phyloP scores from a whole-genome alignment of 2,329 filamentous ascomycete species.

The Onygenales sp. region DNA sequence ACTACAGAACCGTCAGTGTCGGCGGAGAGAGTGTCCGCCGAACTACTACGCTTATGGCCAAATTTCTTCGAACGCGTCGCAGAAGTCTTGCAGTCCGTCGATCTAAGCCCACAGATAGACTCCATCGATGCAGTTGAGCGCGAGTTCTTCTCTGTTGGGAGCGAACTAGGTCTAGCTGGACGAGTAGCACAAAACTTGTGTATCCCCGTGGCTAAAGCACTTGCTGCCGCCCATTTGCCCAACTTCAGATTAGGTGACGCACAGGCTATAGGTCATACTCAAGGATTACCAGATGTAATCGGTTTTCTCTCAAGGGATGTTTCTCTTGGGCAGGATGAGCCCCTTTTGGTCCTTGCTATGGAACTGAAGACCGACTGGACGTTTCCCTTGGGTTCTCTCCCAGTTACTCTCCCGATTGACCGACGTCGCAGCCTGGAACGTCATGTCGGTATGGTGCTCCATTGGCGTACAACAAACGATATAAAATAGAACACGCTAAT shows the following conservation, averaged over 20 bases:
- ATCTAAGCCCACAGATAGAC: neutral
- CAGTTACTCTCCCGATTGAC: neutral
- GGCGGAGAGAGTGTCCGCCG: neutral
- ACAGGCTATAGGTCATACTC: neutral
- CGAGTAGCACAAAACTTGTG: slow-evolving; percentile 2
- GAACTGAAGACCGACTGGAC: neutral
- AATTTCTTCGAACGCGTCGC: neutral
- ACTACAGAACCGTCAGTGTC: neutral
- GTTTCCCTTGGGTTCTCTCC: neutral
- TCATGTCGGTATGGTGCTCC: neutral
- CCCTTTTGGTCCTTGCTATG: neutral
- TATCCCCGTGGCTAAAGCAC: slow-evolving; percentile 1
- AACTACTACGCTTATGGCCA: neutral
- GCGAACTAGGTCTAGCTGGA: slow-evolving; percentile 2
- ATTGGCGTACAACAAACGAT: neutral
- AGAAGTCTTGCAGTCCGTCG: neutral
- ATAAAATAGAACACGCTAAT: neutral
- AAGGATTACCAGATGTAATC: neutral
- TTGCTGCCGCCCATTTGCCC: neutral
- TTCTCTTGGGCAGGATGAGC: neutral
- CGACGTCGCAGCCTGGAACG: neutral
- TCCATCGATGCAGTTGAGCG: neutral
- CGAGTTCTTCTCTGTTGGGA: neutral
- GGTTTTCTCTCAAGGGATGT: neutral
- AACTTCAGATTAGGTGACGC: neutral